A percentile compares a stretch with the other conserved stretches of the same genome.
phyloP scores from a whole-genome alignment of 257 asterid species.

The Nicotiana paniculata region DNA sequence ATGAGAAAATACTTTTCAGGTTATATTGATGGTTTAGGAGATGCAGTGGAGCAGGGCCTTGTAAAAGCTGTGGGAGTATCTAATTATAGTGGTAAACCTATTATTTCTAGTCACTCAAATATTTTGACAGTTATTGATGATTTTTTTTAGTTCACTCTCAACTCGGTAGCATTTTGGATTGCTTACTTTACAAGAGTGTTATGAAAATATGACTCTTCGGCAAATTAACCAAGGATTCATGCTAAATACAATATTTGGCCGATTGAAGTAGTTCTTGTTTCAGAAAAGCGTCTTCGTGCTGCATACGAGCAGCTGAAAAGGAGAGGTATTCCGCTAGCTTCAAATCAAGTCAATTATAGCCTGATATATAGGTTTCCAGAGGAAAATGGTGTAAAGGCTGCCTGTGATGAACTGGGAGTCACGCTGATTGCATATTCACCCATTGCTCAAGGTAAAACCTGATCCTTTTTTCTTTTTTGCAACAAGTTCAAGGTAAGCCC shows the following conservation, averaged over 20 bases:
- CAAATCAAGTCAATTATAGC: slow-evolving; percentile 95
- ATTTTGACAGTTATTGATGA: neutral
- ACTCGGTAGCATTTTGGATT: neutral
- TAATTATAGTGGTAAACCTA: slow-evolving; percentile 61
- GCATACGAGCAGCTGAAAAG: slow-evolving; percentile 68
- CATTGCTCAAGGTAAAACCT: slow-evolving; percentile 78
- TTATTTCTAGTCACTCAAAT: neutral
- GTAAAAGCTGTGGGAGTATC: slow-evolving; percentile 95
- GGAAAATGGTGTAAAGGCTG: slow-evolving; percentile 82
- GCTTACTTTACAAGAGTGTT: neutral
- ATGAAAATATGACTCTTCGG: neutral
- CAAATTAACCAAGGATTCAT: neutral
- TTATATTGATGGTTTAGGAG: slow-evolving; percentile 88
- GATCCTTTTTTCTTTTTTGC: neutral
- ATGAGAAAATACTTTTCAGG: slow-evolving; percentile 42
- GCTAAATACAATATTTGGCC: neutral
- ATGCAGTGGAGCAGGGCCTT: slow-evolving; percentile 96
- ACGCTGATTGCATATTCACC: slow-evolving; percentile 84
- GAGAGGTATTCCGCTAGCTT: slow-evolving; percentile 88
- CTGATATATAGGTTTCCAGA: slow-evolving; percentile 79
- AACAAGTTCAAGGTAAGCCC: neutral
- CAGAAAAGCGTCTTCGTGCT: slow-evolving; percentile 79
- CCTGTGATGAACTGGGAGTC: slow-evolving; percentile 89
- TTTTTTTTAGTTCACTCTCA: neutral
- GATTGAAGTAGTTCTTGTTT: slow-evolving; percentile 12